phyloP scores from a whole-genome alignment of 306 rosid genomes.

The Lathyrus tuberosus region DNA sequence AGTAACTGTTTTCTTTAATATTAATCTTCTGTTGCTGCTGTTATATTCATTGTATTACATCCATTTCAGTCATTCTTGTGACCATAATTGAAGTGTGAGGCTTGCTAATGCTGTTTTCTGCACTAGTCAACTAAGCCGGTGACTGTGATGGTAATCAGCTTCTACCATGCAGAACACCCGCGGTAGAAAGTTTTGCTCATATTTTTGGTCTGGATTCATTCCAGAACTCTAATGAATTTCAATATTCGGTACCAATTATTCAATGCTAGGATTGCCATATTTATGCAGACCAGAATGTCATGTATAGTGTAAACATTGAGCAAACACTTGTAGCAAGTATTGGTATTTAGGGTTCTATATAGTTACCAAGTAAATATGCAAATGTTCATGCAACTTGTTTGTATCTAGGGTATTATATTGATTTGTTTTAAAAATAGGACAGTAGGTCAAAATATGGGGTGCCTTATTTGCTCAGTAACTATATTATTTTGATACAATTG shows the following conservation, averaged over 20 bases:
- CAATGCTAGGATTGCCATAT: constrained; percentile 13
- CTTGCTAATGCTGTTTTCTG: constrained; percentile 26
- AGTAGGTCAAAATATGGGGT: neutral
- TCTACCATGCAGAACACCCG: constrained; percentile 1
- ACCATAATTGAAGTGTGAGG: constrained; percentile 20
- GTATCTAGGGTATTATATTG: constrained; percentile 14
- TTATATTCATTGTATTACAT: constrained; percentile 18
- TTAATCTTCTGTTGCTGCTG: constrained; percentile 16
- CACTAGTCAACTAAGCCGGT: constrained; percentile 25
- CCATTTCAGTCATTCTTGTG: constrained; percentile 29
- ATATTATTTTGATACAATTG: neutral
- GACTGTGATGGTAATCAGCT: constrained; percentile 23
- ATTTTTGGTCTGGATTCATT: constrained; percentile 39
- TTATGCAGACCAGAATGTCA: constrained; percentile 13
- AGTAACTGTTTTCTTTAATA: constrained; percentile 19
- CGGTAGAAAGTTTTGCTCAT: constrained; percentile 13
- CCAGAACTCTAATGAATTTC: constrained; percentile 22
- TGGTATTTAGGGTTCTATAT: constrained; percentile 18
- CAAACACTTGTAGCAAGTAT: constrained; percentile 24
- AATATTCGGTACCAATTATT: constrained; percentile 32
- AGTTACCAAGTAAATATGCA: constrained; percentile 18
- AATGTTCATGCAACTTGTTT: constrained; percentile 11
- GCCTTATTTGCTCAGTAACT: neutral
- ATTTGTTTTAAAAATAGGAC: neutral
- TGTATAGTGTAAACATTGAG: constrained; percentile 36